Percentiles rank a stretch among this genome's conserved stretches.
These are phyloP conservation scores for Fonsecaea erecta DNA, from an alignment of 2,329 filamentous ascomycete genomes.

Conservation along the genomic window DNA sequence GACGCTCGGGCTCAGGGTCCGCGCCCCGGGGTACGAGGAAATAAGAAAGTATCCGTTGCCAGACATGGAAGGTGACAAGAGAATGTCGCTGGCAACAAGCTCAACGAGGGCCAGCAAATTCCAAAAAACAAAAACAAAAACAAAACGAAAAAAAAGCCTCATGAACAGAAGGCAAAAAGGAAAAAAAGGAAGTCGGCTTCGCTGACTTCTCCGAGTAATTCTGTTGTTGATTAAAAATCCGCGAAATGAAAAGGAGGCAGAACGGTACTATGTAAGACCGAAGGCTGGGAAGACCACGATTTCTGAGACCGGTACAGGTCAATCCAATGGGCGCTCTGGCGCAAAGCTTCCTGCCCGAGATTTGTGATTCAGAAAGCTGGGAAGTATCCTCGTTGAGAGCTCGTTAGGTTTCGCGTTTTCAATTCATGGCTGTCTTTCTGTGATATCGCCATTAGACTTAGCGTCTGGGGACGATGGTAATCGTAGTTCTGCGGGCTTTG, in stretches of 20 bases:
- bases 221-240: background rate
- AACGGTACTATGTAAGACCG: conserved; percentile 2
- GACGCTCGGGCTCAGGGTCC: background rate
- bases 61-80: background rate
- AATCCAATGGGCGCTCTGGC: background rate
- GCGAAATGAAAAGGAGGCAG: background rate
- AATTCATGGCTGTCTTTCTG: background rate
- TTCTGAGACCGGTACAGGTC: background rate
- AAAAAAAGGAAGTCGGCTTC: background rate
- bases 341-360: background rate
- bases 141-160: too few relatives aligned
- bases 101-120: background rate
- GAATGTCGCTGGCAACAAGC: background rate
- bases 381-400: background rate
- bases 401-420: background rate
- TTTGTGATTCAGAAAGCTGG: background rate
- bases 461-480: background rate
- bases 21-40: background rate
- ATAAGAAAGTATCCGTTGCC: background rate
- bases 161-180: too few relatives aligned
- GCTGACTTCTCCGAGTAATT: background rate
- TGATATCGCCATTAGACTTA: background rate
- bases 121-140: too few relatives aligned
- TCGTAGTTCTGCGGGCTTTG: background rate
- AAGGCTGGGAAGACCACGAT: background rate